A percentile compares a stretch with the other conserved stretches of the same genome.
Evolutionary conservation across 108 stramenopile species (phyloP).

Genomic region (Epipyxis sp.): DNA sequence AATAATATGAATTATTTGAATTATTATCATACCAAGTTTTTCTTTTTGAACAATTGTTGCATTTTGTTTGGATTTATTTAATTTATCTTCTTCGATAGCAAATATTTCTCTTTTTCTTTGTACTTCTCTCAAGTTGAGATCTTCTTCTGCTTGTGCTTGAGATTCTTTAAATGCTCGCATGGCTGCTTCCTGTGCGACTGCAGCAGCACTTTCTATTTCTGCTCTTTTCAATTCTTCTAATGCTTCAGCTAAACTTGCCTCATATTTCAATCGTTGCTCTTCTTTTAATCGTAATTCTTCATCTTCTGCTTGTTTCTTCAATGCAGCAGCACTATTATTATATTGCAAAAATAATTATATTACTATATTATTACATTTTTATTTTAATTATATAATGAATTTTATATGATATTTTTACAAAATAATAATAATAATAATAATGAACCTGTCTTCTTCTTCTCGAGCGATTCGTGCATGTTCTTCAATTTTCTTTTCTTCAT

Average conservation of each 20-base stretch:
- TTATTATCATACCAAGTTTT: too few species aligned
- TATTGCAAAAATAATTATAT: too few species aligned
- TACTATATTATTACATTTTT: too few species aligned
- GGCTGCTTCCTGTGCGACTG: slow-evolving; percentile 24
- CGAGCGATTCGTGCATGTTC: too few species aligned
- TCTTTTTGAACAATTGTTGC: neutral
- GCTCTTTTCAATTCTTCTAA: neutral
- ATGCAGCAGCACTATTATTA: neutral
- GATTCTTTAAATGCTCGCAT: neutral
- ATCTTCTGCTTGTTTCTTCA: neutral
- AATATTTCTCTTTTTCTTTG: neutral
- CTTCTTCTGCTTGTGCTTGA: neutral
- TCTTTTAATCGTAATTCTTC: slow-evolving; percentile 4
- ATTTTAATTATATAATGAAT: too few species aligned
- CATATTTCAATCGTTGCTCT: neutral
- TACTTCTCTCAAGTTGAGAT: slow-evolving; percentile 2
- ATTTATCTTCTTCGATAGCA: neutral
- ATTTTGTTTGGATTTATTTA: neutral
- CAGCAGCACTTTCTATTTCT: slow-evolving; percentile 15
- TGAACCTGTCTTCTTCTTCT: too few species aligned
- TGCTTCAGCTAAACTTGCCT: neutral
- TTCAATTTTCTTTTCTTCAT: too few species aligned
- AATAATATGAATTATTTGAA: too few species aligned
- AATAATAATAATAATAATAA: too few species aligned
- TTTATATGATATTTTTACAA: too few species aligned